Base-by-base conservation (phyloP, 2,329 filamentous ascomycete genomes). In the Penicillium sp. region DNA sequence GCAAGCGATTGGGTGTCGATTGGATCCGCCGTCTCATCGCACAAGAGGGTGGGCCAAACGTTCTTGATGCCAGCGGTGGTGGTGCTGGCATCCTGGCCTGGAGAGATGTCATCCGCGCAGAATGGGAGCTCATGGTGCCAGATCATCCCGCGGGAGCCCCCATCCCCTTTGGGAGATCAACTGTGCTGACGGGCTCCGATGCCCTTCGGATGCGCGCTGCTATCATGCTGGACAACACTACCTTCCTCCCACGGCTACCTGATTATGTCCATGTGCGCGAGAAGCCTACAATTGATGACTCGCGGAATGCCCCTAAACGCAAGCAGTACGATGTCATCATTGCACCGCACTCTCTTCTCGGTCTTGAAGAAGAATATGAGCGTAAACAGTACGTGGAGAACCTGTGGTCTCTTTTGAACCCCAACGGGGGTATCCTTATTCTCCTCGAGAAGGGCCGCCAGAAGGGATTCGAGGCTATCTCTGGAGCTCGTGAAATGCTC, bases 241-340 rank as follows among this genome's bases (percentile, higher is more conserved):
- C 90, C 0, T 97, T 99, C 70, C 81, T 99, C 8, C 93, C 93
- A 8, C 87, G 93, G 4, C 78, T 97, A n/a, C 94, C 94, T 0
- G 91, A 97, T 69, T 92, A 93, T 62, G 75, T 91, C 27, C 88
- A 87, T 57, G 84, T 84, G 49, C 80, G 82, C 10, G 81, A 84
- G 19, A 78, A 80, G 57, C 82, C 77, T 6, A 79, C 83, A 37
- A 72, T 90, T 6, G 84, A 90, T 56, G 84, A 84, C 21, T 80
- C 82, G 21, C 66, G 77, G 47, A 64, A 70, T 9, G 80, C 83
- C 6, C 81, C 82, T 19, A 80, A 82, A 3, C 84, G 89, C 59
- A 97, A 97, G 75, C 84, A 86, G 43, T 97, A 89, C 72, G 94
- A 99, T 70, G 77, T 99, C 6, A 91, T 99, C 65, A 88, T 99